A percentile compares a stretch with the other conserved stretches of the same genome.
phyloP scores from a whole-genome alignment of 2,329 filamentous ascomycete genomes.

The Rugonectria rugulosa region DNA sequence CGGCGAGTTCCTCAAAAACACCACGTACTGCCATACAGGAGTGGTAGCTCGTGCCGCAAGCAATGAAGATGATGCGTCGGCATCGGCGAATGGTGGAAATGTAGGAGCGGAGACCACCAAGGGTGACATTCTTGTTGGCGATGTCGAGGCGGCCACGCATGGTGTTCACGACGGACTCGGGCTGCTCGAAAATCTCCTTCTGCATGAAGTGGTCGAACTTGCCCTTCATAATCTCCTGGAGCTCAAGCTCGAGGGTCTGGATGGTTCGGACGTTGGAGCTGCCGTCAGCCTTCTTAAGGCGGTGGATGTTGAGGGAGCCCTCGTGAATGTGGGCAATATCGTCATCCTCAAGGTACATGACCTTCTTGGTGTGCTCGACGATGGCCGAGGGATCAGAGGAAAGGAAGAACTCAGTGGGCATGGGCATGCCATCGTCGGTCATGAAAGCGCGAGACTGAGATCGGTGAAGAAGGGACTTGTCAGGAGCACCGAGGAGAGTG shows the following conservation, averaged over 20 bases:
- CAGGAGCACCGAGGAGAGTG: conserved; percentile 80
- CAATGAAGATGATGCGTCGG: conserved; percentile 98
- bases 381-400: conserved; percentile 98
- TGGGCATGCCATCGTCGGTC: conserved; percentile 96
- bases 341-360: conserved; percentile 98
- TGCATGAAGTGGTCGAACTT: conserved; percentile 99
- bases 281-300: conserved; percentile 94
- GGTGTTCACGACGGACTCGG: conserved; percentile 98
- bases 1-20: conserved; percentile 95
- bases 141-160: conserved; percentile 98
- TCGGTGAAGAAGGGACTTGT: conserved; percentile 98
- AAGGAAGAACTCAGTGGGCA: conserved; percentile 99
- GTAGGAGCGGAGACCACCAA: conserved; percentile 95
- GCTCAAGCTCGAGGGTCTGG: conserved; percentile 97
- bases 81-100: conserved; percentile 96
- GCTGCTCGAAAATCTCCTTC: conserved; percentile 99
- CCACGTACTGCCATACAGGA: conserved; percentile 99
- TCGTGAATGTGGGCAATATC: conserved; percentile 99
- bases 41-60: conserved; percentile 97
- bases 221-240: conserved; percentile 99
- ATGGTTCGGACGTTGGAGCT: conserved; percentile 97
- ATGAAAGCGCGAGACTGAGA: conserved; percentile 99
- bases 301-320: conserved; percentile 98
- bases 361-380: conserved; percentile 99
- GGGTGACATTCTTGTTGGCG: conserved; percentile 91